These are phyloP conservation scores for maize (Zea mays) DNA, from an alignment of 176 grass and related monocot genomes.

Conservation along the genomic window Zm-B73-REFERENCE-NAM-5.0 NC_050098.1:4414001-4414500, in stretches of 20 bases:
- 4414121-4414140: conserved; percentile 49
- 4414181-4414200: conserved; percentile 38
- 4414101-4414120: conserved; percentile 41
- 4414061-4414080: conserved; percentile 24
- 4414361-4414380: not conserved
- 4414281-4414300: not conserved
- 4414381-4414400: not conserved
- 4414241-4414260: conserved; percentile 49
- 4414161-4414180: conserved; percentile 6
- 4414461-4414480: not conserved
- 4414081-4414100: conserved; percentile 34
- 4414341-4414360: too few species aligned
- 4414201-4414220: conserved; percentile 42
- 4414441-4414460: not conserved
- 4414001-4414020: conserved; percentile 17
- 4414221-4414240: conserved; percentile 46
- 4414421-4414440: not conserved
- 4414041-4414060: conserved; percentile 53
- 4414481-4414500: not conserved
- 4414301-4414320: not conserved
- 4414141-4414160: conserved; percentile 33
- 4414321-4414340: not conserved
- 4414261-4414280: conserved; percentile 2
- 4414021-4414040: conserved; percentile 45
- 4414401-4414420: not conserved